Evolutionary conservation across 2,329 filamentous ascomycete genomes (phyloP), one percentile per base, ranked within the genome.

Genomic region (Hypocreales sp.): DNA sequence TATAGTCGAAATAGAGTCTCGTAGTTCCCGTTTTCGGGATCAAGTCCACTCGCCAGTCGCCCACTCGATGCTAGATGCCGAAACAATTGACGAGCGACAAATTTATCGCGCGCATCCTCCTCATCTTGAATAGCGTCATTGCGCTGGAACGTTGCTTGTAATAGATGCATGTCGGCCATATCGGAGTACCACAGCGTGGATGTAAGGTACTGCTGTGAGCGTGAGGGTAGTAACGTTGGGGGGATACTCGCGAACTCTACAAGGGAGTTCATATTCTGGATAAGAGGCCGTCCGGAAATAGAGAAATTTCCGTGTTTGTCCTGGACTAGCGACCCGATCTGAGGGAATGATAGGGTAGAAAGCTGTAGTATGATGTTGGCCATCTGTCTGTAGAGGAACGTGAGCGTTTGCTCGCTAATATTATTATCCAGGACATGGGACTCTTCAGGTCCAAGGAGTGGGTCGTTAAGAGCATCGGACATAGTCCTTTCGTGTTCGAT

Each of bases 301-400:
- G 35, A 37, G 39, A 42, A 46, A 16, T 22, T 33, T 13, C 41
- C 38, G 14, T 42, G 28, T 12, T 42, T 34, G 2, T 39, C 30
- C 24, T 52, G 33, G 18, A 35, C 27, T 2, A 59, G 35, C 8
- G 47, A 54, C 1, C 57, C 56, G 15, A 62, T 59, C 15, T 39
- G 37, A 16, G 42, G 25, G 14, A 60, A 52, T 2, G 35, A 45
- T 1, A 46, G 35, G 4, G 5, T 38, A 11, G 41, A 51, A 2
- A 63, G 45, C 31, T 60, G 48, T 5, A 62, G 41, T 10, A 60
- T 14, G 23, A 59, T 53, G 17, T 50, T 45, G 9, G 56, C 56
- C 32, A 61, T 45, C 33, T 61, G 45, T 3, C 40, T 29, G 34
- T 60, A 61, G 3, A 56, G 32, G 7, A 35, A 30, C 25, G 44